Evolutionary conservation across 345 rosid species (phyloP), one percentile per base, ranked within the genome.

Genomic region (Reutealis trisperma): DNA sequence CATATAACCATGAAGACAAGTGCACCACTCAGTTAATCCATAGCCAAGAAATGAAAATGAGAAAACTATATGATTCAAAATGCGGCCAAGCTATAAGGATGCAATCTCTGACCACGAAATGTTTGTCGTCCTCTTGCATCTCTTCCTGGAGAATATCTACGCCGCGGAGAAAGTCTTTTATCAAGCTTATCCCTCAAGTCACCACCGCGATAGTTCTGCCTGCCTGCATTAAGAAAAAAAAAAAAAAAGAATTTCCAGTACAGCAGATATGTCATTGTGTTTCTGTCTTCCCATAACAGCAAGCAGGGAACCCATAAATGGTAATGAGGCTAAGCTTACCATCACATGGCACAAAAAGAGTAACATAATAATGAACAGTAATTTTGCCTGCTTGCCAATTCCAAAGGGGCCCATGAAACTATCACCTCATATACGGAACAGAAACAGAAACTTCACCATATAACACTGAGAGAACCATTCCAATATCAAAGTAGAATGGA

Each of bases 131-230:
- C 77, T 78, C 93, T 84, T 72, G 82, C 81, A 86, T 83, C 85
- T 83, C 88, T 83, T 76, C 79, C 84, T 5, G 86, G 83, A 70
- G 98, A 86, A 83, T 84, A 80, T 76, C 87, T 91, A 77, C 71
- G 81, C 81, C 77, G 84, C 21, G 93, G 93, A 81, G 97, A 94
- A 76, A 77, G 80, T 75, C 91, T 95, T 79, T 85, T 86, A 72
- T 88, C 97, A 87, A 92, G 93, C 80, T 81, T 94, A 84, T 85
- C 83, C 86, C 99, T 91, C 85, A 94, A 85, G 85, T 96, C 98
- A 82, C 83, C 80, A 81, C 84, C 91, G 67, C 86, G 79, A 86
- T 82, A 68, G 79, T 83, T 90, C 45, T 81, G 82, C 81, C 87
- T 87, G 74, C 92, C 99, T 96, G 88, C 78, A 85, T 74, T n/a